These are phyloP conservation scores for Mycena rebaudengoi DNA, from an alignment of 768 basidiomycete genomes.

Conservation along the genomic window DNA sequence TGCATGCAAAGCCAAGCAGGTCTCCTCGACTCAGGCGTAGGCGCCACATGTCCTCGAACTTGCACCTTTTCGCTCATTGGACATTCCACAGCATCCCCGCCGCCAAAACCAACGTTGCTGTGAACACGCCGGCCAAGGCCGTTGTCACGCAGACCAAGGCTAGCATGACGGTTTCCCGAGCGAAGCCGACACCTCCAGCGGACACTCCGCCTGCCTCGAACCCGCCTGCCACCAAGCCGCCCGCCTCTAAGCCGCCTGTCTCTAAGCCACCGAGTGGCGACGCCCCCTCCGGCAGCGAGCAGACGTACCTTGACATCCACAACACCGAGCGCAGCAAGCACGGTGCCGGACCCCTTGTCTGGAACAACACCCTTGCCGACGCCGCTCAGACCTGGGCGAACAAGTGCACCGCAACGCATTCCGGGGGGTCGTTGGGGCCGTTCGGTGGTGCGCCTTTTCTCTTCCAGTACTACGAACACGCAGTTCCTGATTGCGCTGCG, in stretches of 20 bases:
- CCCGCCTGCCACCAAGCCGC: background rate
- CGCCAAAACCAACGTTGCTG: too few relatives aligned
- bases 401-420: constrained; percentile 57
- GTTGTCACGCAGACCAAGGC: background rate
- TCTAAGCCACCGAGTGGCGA: background rate
- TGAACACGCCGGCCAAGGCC: background rate
- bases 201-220: too few relatives aligned
- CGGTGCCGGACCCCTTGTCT: constrained; percentile 55
- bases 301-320: constrained; percentile 48
- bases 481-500: too few relatives aligned
- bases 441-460: constrained; percentile 50
- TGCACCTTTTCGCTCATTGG: too few relatives aligned
- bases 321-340: constrained; percentile 52
- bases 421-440: constrained; percentile 49
- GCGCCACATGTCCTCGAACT: too few relatives aligned
- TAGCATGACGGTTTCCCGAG: background rate
- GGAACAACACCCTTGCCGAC: constrained; percentile 49
- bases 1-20: too few relatives aligned
- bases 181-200: too few relatives aligned
- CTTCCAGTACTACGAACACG: too few relatives aligned
- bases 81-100: too few relatives aligned
- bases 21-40: too few relatives aligned
- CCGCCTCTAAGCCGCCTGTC: background rate
- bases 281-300: background rate
- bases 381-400: constrained; percentile 56